phyloP scores from a whole-genome alignment of 768 basidiomycete species.

The Tylopilus felleus region DNA sequence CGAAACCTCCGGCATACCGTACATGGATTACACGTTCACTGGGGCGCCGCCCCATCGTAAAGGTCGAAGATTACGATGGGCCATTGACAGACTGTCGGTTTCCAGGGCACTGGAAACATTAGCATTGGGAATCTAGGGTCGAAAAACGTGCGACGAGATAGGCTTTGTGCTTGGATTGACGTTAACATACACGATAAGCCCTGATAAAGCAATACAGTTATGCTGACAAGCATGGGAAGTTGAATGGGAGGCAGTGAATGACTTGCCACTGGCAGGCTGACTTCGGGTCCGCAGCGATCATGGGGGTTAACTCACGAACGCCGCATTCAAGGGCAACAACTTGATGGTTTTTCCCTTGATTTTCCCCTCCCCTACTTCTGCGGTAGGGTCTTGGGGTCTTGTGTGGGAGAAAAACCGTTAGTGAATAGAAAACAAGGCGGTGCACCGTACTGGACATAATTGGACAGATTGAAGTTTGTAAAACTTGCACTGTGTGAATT shows the following conservation, averaged over 20 bases:
- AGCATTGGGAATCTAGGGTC: neutral
- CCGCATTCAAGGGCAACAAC: neutral
- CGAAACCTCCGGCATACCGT: neutral
- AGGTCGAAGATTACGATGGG: neutral
- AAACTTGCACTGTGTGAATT: neutral
- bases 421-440: neutral
- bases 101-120: neutral
- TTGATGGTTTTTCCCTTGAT: neutral
- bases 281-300: constrained; percentile 3
- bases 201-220: neutral
- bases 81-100: neutral
- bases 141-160: neutral
- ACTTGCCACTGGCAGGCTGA: neutral
- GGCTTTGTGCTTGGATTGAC: constrained; percentile 1
- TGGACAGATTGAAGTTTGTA: constrained; percentile 6
- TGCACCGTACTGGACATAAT: neutral
- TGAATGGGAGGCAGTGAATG: neutral
- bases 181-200: neutral
- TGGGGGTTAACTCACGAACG: neutral
- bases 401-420: neutral
- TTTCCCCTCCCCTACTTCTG: neutral
- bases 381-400: neutral
- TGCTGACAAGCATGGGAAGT: constrained; percentile 8
- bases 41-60: neutral
- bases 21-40: neutral